Conservation (phyloP, 495 filamentous ascomycete species). For the Cercophora sp. region DNA sequence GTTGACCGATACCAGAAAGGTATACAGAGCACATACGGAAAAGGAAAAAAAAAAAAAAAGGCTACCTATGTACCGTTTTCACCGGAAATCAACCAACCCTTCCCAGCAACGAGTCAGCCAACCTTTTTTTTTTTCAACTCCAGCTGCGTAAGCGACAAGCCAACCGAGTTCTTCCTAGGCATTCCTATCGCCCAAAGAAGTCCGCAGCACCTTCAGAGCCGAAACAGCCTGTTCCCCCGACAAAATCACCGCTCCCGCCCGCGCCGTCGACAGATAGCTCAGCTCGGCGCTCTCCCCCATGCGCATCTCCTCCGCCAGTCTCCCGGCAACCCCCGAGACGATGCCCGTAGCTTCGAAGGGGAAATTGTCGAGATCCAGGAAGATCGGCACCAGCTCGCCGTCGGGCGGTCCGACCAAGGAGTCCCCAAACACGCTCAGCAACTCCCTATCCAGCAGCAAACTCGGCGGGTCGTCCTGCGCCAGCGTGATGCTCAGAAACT, state of each 20-base stretch:
- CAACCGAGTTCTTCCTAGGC: too few relatives aligned
- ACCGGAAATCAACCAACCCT: too few relatives aligned
- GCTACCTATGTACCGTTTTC: too few relatives aligned
- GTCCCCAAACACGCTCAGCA: slow-evolving; percentile 62
- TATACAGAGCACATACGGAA: too few relatives aligned
- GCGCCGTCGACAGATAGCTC: slow-evolving; percentile 83
- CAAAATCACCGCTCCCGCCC: slow-evolving; percentile 87
- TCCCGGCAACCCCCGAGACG: slow-evolving; percentile 84
- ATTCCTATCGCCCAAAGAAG: slow-evolving; percentile 38
- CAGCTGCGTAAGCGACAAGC: too few relatives aligned
- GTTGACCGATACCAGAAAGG: too few relatives aligned
- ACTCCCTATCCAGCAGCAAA: slow-evolving; percentile 71
- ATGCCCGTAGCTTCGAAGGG: slow-evolving; percentile 90
- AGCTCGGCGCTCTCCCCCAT: slow-evolving; percentile 69
- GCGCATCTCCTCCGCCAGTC: slow-evolving; percentile 58
- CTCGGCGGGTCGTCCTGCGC: slow-evolving; percentile 81
- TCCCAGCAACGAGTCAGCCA: too few relatives aligned
- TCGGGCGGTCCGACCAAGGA: slow-evolving; percentile 76
- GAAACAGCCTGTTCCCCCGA: slow-evolving; percentile 63
- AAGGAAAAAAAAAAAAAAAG: too few relatives aligned
- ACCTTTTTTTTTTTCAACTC: too few relatives aligned
- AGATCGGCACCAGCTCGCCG: slow-evolving; percentile 81
- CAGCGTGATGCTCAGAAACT: slow-evolving; percentile 81
- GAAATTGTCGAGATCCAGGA: slow-evolving; percentile 74
- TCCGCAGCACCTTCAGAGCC: slow-evolving; percentile 65